phyloP scores from a whole-genome alignment of 75 land plant species.

The Cupressus sempervirens region DNA sequence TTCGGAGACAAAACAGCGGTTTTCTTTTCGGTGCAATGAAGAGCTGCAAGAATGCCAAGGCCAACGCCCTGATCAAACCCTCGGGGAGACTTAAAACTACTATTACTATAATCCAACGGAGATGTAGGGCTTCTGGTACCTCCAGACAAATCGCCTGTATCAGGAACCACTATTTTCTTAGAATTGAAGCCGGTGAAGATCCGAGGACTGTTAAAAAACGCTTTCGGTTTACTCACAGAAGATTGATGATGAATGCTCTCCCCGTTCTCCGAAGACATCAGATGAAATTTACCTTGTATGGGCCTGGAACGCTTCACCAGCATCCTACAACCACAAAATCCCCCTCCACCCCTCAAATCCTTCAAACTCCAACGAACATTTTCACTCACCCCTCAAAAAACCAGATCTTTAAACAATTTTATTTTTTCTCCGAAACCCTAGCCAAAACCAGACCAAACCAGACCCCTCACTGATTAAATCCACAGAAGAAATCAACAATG shows the following conservation, averaged over 20 bases:
- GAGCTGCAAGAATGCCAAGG: slow-evolving; percentile 9
- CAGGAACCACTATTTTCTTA: background rate
- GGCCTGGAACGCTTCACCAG: slow-evolving; percentile 11
- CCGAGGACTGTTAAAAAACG: background rate
- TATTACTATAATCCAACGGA: background rate
- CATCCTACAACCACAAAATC: background rate
- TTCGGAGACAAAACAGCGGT: slow-evolving; percentile 1
- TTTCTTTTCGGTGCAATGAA: background rate
- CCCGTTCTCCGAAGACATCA: background rate
- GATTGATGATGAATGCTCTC: background rate
- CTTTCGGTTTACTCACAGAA: background rate
- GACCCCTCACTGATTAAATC: background rate
- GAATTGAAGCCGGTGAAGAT: background rate
- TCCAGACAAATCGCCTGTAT: background rate
- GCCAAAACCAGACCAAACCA: too few species aligned
- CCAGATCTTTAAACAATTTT: too few species aligned
- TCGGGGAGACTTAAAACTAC: background rate
- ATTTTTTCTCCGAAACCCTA: background rate
- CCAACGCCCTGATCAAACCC: background rate
- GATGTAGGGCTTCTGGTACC: slow-evolving; percentile 4
- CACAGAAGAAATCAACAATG: too few species aligned
- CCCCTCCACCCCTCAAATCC: background rate
- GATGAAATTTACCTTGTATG: background rate
- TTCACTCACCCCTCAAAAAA: background rate
- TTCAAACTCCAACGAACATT: background rate